Percentiles rank a stretch among this genome's conserved stretches.
Conservation (phyloP, 2,329 filamentous ascomycete species). For the Fonsecaea nubica region DNA sequence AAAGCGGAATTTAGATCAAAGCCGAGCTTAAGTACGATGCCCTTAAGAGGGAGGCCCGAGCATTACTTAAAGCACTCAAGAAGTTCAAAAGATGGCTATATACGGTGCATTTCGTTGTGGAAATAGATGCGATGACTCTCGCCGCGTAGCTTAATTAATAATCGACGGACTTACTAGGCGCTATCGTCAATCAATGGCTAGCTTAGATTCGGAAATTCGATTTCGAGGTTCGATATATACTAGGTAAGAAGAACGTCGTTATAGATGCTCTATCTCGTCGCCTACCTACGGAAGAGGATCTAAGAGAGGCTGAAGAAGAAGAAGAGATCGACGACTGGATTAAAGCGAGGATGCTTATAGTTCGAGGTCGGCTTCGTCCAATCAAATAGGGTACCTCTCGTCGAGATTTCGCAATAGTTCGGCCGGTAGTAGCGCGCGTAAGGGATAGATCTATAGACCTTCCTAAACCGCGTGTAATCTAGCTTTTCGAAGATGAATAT, state of each 20-base stretch:
- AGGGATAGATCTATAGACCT: background rate
- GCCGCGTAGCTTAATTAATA: background rate
- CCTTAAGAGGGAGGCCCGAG: background rate
- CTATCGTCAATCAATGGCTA: conserved; percentile 1
- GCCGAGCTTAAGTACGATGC: background rate
- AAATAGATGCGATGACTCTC: conserved; percentile 2
- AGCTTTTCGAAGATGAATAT: conserved; percentile 2
- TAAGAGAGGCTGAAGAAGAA: background rate
- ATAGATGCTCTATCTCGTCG: background rate
- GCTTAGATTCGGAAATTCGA: background rate
- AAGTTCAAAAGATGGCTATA: conserved; percentile 14
- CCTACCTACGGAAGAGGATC: background rate
- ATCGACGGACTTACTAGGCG: background rate
- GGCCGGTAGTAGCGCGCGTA: background rate
- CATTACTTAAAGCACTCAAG: conserved; percentile 5
- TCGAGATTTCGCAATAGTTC: background rate
- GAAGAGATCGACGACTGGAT: conserved; percentile 12
- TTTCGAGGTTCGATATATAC: conserved; percentile 1
- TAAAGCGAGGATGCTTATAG: background rate
- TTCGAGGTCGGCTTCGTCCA: background rate
- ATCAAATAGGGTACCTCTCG: background rate
- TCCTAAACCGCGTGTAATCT: background rate
- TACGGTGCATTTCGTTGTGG: background rate
- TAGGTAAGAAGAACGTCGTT: background rate
- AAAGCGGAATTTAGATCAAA: conserved; percentile 3